A percentile compares a stretch with the other conserved stretches of the same genome.
phyloP scores from a whole-genome alignment of 2,329 filamentous ascomycete genomes.

The Myriosclerotinia scirpicola region DNA sequence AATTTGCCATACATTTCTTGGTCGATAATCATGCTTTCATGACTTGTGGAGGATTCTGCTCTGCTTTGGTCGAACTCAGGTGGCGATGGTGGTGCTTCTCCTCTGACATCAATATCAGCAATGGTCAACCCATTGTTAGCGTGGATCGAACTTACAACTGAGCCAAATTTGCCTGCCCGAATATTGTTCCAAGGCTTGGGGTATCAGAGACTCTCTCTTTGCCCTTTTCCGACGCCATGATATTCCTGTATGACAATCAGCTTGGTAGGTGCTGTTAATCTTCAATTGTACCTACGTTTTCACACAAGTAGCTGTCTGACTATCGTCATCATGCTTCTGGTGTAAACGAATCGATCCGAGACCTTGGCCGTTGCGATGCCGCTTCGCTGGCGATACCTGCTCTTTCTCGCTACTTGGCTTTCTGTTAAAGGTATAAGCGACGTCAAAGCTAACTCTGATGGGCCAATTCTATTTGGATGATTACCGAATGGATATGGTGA shows the following conservation, averaged over 20 bases:
- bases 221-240: background rate
- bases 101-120: background rate
- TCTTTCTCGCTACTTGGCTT: background rate
- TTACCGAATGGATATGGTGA: conserved; percentile 11
- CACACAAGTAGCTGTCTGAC: background rate
- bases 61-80: background rate
- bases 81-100: background rate
- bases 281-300: background rate
- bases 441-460: background rate
- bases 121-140: background rate
- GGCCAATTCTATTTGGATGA: background rate
- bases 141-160: background rate
- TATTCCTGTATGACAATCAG: conserved; percentile 7
- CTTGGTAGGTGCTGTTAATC: background rate
- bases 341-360: background rate
- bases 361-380: background rate
- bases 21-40: background rate
- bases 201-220: conserved; percentile 3
- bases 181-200: background rate
- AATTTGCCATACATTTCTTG: background rate
- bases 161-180: background rate
- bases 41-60: background rate
- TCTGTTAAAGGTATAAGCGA: conserved; percentile 9
- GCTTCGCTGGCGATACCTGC: conserved; percentile 20
- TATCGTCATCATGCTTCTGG: background rate